Base-by-base conservation (phyloP, 768 basidiomycete species). In the Calvatia gigantea region DNA sequence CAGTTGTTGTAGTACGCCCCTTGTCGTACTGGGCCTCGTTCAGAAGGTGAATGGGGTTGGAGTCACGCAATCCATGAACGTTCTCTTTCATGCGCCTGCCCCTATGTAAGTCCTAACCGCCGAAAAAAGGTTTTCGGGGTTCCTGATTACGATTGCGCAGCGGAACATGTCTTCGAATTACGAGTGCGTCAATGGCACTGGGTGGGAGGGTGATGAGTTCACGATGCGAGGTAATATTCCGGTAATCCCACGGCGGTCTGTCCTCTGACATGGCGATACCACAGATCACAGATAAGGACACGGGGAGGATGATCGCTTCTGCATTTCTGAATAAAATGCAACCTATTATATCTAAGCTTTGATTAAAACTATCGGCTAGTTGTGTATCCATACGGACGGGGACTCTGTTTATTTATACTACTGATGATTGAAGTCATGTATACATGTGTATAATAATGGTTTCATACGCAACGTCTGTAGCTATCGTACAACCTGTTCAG, bases 311-410 rank as follows among this genome's bases (percentile, higher is more conserved):
- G 37, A 70, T 88, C 47, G 86, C 86, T 6, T 87, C 86, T 1
- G 85, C 84, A 1, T 80, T 83, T 58, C 68, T 87, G 47, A 86
- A 79, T 72, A 87, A 88, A 69, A 89, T 87, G 86, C 85, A 89
- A 65, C 87, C 87, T 56, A 67, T 65, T 6, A 55, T 69, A 33
- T 68, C 81, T 21, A 83, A 81, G 61, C 69, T 84, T 55, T 84
- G 44, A 62, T n/a, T n/a, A n/a, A n/a, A n/a, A n/a, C n/a, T n/a
- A n/a, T n/a, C n/a, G n/a, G n/a, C n/a, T n/a, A n/a, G 17, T 21
- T 42, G 6, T 12, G 12, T 2, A 37, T 23, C 12, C 5, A 12
- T n/a, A 15, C 21, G 17, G 5, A 48, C 11, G 31, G 15, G n/a
- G 33, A 33, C 12, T 12, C 21, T 45, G 6, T 32, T 8, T 32